A percentile compares a stretch with the other conserved stretches of the same genome.
These are phyloP conservation scores for Amaranthus hypochondriacus DNA, from an alignment of 148 eudicot species.

Conservation along the genomic window DNA sequence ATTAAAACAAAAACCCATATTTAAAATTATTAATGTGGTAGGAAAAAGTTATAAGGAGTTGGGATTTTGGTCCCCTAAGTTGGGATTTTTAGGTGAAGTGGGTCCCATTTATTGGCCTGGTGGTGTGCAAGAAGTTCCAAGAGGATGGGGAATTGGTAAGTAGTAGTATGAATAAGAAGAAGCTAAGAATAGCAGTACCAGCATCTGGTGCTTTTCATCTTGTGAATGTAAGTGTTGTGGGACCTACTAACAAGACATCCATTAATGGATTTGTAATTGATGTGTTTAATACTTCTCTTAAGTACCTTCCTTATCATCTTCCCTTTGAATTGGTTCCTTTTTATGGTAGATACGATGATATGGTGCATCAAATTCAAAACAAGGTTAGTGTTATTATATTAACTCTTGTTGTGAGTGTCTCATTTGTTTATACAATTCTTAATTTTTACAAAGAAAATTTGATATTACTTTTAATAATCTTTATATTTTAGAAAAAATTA, in stretches of 20 bases:
- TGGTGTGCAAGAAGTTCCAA: conserved; percentile 30
- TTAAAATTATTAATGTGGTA: conserved; percentile 38
- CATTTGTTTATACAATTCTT: too few species aligned
- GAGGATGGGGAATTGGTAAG: conserved; percentile 25
- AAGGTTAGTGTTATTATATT: conserved; percentile 22
- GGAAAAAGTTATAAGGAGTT: conserved; percentile 45
- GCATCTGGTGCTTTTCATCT: conserved; percentile 42
- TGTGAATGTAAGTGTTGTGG: conserved; percentile 31
- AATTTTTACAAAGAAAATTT: too few species aligned
- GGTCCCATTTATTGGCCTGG: conserved; percentile 43
- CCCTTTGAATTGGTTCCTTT: conserved; percentile 30
- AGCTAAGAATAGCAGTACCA: conserved; percentile 35
- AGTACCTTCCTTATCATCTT: conserved; percentile 28
- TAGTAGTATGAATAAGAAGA: conserved; percentile 17
- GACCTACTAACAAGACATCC: conserved; percentile 19
- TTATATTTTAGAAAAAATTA: too few species aligned
- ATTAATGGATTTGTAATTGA: conserved; percentile 39
- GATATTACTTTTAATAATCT: too few species aligned
- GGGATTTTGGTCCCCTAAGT: conserved; percentile 33
- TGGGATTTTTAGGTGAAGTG: conserved; percentile 26
- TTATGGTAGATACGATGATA: conserved; percentile 33
- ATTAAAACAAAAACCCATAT: conserved; percentile 20
- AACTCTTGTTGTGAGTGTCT: too few species aligned
- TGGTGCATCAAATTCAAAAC: conserved; percentile 29
- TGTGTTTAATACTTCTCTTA: conserved; percentile 38